Base-by-base conservation (phyloP, 306 rosid genomes). In the Rubus idaeus region DNA sequence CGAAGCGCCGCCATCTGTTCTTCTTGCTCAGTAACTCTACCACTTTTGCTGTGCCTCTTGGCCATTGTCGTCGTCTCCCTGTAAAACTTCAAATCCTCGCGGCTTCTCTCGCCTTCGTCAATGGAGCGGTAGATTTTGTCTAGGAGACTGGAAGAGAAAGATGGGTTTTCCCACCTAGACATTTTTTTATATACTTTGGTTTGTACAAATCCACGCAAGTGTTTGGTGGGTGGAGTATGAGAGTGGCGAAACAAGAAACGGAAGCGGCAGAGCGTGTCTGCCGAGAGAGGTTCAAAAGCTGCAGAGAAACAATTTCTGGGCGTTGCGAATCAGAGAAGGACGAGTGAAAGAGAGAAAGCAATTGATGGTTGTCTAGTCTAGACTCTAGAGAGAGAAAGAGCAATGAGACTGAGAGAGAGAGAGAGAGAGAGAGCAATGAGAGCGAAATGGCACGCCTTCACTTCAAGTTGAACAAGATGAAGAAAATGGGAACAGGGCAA, bases 101-200 rank as follows among this genome's bases (percentile, higher is more conserved):
- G 37, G 30, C 74, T 77, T 16, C 21, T 84, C 14, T 71, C 89
- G 2, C 83, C 89, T 0, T 89, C 90, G 79, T 92, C 99, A 42
- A 95, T 89, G 63, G 97, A 91, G 23, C 91, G 88, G 88, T 96
- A 96, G 49, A 92, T 95, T 49, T 88, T 71, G 57, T 95, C 97
- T 12, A 95, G 91, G 0, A 95, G 90, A 26, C 75, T 77, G 8
- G 99, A 89, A 16, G 99, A 96, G 85, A 92, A 92, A 16, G 97
- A 90, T 2, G 92, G 93, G 75, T 40, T 86, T 70, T 85, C 77
- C 45, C 62, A 14, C 67, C 77, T 64, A 63, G 85, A 79, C 96
- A 88, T 92, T 30, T 30, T 30, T 30, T 30, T n/a, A n/a, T n/a
- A n/a, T n/a, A n/a, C n/a, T 26, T 26, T 26, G 30, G 30, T 26